These are phyloP conservation scores for Tylopilus subfusipes DNA, from an alignment of 768 basidiomycete species.

Conservation along the genomic window DNA sequence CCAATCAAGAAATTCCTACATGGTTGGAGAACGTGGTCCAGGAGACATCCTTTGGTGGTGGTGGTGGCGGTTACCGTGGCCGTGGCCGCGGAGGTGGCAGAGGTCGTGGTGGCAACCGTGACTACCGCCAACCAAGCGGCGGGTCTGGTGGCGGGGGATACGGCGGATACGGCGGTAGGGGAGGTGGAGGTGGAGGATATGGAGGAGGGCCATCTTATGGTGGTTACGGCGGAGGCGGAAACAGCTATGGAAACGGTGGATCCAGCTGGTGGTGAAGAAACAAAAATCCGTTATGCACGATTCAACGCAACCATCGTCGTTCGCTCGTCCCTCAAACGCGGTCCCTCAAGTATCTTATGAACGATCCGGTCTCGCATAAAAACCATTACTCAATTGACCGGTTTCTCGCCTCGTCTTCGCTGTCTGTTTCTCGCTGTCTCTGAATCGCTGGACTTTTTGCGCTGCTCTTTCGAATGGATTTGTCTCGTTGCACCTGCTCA, in stretches of 20 bases:
- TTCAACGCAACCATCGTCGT: conserved; percentile 7
- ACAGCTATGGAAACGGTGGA: conserved; percentile 31
- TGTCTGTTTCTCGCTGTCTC: conserved; percentile 30
- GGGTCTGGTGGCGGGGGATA: conserved; percentile 34
- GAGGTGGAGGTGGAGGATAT: conserved; percentile 44
- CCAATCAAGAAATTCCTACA: conserved; percentile 88
- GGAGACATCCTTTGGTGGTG: conserved; percentile 70
- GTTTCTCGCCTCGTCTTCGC: conserved; percentile 16
- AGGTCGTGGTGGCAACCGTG: conserved; percentile 36
- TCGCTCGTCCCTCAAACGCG: conserved; percentile 5
- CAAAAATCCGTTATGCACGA: conserved; percentile 26
- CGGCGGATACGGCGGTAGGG: conserved; percentile 30
- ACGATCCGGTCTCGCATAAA: conserved; percentile 23
- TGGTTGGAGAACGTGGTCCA: conserved; percentile 89
- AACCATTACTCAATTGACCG: conserved; percentile 21
- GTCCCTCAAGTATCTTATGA: conserved; percentile 15
- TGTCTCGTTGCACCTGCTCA: conserved; percentile 56
- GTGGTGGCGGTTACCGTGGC: conserved; percentile 51
- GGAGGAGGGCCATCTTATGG: conserved; percentile 34
- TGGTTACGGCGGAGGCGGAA: conserved; percentile 28
- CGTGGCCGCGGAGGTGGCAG: conserved; percentile 49
- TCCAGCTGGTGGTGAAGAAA: conserved; percentile 48
- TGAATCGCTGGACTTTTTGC: conserved; percentile 43
- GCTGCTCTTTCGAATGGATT: conserved; percentile 62
- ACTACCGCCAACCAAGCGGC: conserved; percentile 31